phyloP scores from a whole-genome alignment of 352 stramenopile species.

The Phytopythium vexans region DNA sequence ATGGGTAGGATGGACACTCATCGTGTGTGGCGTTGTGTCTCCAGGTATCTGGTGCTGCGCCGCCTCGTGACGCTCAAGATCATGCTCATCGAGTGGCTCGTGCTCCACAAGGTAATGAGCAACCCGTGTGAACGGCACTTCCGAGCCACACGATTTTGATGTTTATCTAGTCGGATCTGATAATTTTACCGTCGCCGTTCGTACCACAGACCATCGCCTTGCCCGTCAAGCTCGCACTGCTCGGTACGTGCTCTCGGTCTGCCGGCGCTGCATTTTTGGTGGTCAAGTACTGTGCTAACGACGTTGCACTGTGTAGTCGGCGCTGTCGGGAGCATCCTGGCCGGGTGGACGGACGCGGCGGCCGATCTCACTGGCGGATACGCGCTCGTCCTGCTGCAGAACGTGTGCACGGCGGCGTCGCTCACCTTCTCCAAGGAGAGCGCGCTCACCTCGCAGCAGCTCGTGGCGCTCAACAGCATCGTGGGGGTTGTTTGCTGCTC shows the following conservation, averaged over 20 bases:
- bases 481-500: slow-evolving; percentile 43
- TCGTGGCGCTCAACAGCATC: slow-evolving; percentile 57
- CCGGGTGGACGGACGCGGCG: slow-evolving; percentile 52
- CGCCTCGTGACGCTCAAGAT: slow-evolving; percentile 73
- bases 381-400: slow-evolving; percentile 61
- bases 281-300: neutral
- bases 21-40: neutral
- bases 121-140: neutral
- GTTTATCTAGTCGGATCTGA: neutral
- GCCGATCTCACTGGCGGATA: slow-evolving; percentile 41
- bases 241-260: slow-evolving; percentile 24
- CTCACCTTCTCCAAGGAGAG: slow-evolving; percentile 71
- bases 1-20: neutral
- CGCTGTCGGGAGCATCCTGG: slow-evolving; percentile 47
- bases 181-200: neutral
- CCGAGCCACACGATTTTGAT: neutral
- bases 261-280: neutral
- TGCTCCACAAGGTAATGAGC: slow-evolving; percentile 46
- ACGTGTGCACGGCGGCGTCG: slow-evolving; percentile 58
- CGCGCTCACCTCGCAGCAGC: slow-evolving; percentile 36
- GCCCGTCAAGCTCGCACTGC: slow-evolving; percentile 52
- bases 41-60: slow-evolving; percentile 59
- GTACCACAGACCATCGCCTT: slow-evolving; percentile 31
- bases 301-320: slow-evolving; percentile 37
- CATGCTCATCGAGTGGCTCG: slow-evolving; percentile 74